Conservation (phyloP, 306 rosid genomes). For the Cucumis melo region DNA sequence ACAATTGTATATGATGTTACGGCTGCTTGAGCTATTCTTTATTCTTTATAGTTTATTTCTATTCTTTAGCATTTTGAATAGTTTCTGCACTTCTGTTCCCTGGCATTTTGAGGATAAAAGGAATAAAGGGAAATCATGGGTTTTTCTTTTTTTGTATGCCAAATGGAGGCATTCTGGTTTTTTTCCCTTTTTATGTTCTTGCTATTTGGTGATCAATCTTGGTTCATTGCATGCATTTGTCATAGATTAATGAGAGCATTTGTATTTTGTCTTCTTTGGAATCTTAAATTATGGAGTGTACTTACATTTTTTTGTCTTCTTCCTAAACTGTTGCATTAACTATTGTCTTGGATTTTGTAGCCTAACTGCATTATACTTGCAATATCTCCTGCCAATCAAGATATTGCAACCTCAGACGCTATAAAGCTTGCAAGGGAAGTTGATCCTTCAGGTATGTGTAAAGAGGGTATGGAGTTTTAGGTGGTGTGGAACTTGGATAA, state of each 20-base stretch:
- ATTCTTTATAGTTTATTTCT: not conserved
- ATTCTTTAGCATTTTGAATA: not conserved
- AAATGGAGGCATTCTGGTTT: not conserved
- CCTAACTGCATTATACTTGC: slow-evolving; percentile 90
- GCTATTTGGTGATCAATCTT: not conserved
- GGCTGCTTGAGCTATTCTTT: not conserved
- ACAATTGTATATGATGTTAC: not conserved
- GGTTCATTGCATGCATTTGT: not conserved
- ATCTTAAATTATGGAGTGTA: not conserved
- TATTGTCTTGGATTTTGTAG: slow-evolving; percentile 39
- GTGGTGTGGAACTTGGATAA: not conserved
- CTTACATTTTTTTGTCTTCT: not conserved
- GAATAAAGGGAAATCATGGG: not conserved
- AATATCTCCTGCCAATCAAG: slow-evolving; percentile 94
- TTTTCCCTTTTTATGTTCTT: not conserved
- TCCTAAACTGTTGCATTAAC: slow-evolving; percentile 13
- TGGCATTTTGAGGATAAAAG: not conserved
- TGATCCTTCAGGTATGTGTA: slow-evolving; percentile 59
- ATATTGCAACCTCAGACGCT: slow-evolving; percentile 95
- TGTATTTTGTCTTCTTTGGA: not conserved
- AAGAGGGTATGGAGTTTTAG: not conserved
- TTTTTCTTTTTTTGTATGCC: not conserved
- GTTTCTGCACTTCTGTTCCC: not conserved
- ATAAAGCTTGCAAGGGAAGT: slow-evolving; percentile 89
- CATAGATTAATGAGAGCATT: not conserved